Evolutionary conservation across 208 protist genomes (phyloP), one percentile per base, ranked within the genome.

Genomic region (Novymonas esmeraldas): DNA sequence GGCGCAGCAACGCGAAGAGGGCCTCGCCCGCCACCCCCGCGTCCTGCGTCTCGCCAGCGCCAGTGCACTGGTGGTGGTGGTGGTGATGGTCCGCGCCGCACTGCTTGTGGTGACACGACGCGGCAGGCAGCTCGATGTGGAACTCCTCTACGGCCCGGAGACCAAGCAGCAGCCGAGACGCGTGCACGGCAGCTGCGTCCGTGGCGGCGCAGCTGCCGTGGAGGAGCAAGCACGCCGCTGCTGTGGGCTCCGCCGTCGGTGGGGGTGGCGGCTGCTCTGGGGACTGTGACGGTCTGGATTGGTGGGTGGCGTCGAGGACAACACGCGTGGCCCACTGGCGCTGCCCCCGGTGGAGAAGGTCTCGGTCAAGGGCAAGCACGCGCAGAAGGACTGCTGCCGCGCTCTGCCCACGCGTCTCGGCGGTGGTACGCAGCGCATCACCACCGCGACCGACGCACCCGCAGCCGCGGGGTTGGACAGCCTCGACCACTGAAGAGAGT

Each of bases 1-100:
- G 65, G 29, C 76, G 64, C 51, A 75, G 55, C 18, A 81, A 48
- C 26, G 67, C 38, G 70, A 72, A 85, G 45, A 88, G 45, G 0
- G 58, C 76, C 22, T 64, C 73, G 9, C 41, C 26, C 10, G 29
- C 13, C 14, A 31, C 26, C 16, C 11, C 39, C 39, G 39, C 39
- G 16, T 16, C 39, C 39, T 16, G 10, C 52, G 5, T 31, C 29
- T 6, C 29, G 28, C 29, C 6, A 29, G 28, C 20, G n/a, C n/a
- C n/a, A n/a, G n/a, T n/a, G n/a, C n/a, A n/a, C n/a, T n/a, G n/a
- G n/a, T 45, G 10, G 39, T 16, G 39, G 10, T 45, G 39, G 11
- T 16, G 39, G 10, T 16, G 39, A 45, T 18, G 39, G 16, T 16
- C 39, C 11, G 39, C 57, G n/a, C 46, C 24, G 14, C 41, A 29